These are phyloP conservation scores for Ramaria sp. DNA, from an alignment of 768 basidiomycete species.

Conservation along the genomic window DNA sequence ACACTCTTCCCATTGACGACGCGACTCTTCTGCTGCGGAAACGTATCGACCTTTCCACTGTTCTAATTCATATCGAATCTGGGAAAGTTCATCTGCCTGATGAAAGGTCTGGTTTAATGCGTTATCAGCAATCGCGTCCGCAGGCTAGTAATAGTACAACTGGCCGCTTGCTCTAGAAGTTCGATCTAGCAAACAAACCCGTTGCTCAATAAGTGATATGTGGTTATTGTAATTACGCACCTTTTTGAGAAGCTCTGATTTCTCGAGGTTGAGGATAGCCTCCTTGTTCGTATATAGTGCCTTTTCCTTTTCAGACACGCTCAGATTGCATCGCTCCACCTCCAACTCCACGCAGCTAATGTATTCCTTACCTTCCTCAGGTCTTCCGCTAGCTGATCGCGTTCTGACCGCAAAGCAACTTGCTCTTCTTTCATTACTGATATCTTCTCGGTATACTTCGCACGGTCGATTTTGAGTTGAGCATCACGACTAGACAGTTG, in stretches of 20 bases:
- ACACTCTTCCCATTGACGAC: not conserved
- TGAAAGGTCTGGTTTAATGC: not conserved
- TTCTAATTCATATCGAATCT: not conserved
- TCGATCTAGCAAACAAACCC: not conserved
- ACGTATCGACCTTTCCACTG: not conserved
- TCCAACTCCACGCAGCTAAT: not conserved
- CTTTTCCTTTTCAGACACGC: not conserved
- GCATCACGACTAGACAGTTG: not conserved
- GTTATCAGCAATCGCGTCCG: not conserved
- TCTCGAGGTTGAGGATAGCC: not conserved
- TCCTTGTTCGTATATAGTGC: not conserved
- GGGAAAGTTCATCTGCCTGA: not conserved
- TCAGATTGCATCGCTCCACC: not conserved
- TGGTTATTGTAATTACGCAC: not conserved
- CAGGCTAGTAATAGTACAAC: not conserved
- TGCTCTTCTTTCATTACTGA: not conserved
- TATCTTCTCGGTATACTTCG: not conserved
- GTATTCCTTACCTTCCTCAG: not conserved
- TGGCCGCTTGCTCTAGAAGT: not conserved
- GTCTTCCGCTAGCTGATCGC: not conserved
- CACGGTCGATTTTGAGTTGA: not conserved
- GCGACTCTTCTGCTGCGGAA: not conserved
- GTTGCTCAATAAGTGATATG: not conserved
- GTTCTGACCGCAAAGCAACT: not conserved
- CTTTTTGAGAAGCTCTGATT: not conserved